phyloP scores from a whole-genome alignment of 768 basidiomycete species.

The Suillus spraguei region DNA sequence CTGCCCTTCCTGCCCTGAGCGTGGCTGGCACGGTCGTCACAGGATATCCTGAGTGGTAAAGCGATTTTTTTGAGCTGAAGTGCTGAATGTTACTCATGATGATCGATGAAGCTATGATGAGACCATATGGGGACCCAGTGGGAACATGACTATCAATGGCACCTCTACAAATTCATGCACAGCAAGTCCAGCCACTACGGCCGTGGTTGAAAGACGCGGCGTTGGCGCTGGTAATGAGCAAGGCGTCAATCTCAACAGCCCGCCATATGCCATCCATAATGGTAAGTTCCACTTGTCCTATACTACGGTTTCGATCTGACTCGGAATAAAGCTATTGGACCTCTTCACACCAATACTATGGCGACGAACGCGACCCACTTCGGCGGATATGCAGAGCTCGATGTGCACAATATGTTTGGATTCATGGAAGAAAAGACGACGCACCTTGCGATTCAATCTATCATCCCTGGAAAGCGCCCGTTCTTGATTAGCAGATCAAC shows the following conservation, averaged over 20 bases:
- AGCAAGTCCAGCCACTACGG: conserved; percentile 17
- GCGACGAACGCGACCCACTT: conserved; percentile 75
- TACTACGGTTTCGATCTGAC: background rate
- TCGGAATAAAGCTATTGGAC: conserved; percentile 46
- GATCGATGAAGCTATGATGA: conserved; percentile 54
- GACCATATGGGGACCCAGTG: conserved; percentile 64
- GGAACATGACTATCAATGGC: conserved; percentile 75
- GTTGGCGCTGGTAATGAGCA: conserved; percentile 52
- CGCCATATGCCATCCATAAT: conserved; percentile 75
- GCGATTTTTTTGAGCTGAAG: background rate
- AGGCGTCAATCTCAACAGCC: conserved; percentile 53
- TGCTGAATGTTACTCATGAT: background rate
- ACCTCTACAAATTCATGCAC: conserved; percentile 51
- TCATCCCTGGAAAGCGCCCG: conserved; percentile 63
- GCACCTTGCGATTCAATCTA: conserved; percentile 53
- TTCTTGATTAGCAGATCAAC: conserved; percentile 74
- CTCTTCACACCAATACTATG: conserved; percentile 55
- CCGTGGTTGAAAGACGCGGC: conserved; percentile 41
- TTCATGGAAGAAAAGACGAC: conserved; percentile 72
- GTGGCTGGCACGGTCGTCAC: conserved; percentile 49
- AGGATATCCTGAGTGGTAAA: conserved; percentile 73
- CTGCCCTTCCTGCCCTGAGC: conserved; percentile 58
- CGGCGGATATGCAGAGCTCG: conserved; percentile 62
- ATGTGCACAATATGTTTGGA: conserved; percentile 73
- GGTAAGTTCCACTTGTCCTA: conserved; percentile 37